Base-by-base conservation (phyloP, 2,329 filamentous ascomycete genomes). In the Epichloe elymi region DNA sequence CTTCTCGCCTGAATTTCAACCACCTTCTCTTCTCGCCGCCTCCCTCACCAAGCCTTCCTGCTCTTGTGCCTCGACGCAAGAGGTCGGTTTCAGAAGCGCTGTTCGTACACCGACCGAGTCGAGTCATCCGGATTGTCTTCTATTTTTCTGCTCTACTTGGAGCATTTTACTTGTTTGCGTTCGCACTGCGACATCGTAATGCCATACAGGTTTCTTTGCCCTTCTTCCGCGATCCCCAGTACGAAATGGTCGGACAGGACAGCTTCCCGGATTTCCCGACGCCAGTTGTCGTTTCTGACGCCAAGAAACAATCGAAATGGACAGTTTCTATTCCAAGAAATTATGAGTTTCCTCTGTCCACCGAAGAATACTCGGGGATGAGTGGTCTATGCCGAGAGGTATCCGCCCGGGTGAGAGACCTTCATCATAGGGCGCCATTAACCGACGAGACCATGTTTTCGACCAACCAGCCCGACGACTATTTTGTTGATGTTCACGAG, bases 261-360 rank as follows among this genome's bases (percentile, higher is more conserved):
- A 71, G 72, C 41, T 65, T 88, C n/a, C 86, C 86, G 0, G 75
- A 83, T 30, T 81, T 86, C 55, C 83, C 87, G 0, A 85, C 83
- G 0, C 85, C 86, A 0, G 74, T 93, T 19, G 74, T 87, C 5
- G 73, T 90, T 44, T 78, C 75, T 14, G 85, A 89, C 65, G 68
- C 71, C 26, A 71, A 73, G 43, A 85, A 84, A 3, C 76, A 74
- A 48, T 72, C 80, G 11, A 83, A 78, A 63, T 94, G 88, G 88
- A 93, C 88, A 0, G 78, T 94, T 11, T 88, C 80, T 1, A 89
- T 95, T 38, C 88, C 88, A 1, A 71, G 75, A 6, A 74, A 74
- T 52, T 71, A 75, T 44, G 70, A 73, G 3, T 91, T 91, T 54
- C 88, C 88, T 1, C 65, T 93, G 2, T 66, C 73, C 0, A 75